phyloP scores from a whole-genome alignment of 2,329 filamentous ascomycete species.

The Sphaerostilbella broomeana region DNA sequence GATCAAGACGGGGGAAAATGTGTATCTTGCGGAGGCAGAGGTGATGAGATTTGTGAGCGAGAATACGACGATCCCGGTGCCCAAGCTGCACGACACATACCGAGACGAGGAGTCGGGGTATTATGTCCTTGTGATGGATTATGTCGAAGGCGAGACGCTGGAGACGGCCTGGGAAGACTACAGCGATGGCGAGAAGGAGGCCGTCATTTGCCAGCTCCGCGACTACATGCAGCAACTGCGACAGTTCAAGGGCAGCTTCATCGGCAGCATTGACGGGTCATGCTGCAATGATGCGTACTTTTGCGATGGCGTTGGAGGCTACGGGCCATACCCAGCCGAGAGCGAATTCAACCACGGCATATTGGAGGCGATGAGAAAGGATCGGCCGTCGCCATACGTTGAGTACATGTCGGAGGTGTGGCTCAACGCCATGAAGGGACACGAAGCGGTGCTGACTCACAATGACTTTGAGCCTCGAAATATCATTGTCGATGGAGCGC shows the following conservation, averaged over 20 bases:
- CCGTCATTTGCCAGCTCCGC: constrained; percentile 17
- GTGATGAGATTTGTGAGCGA: constrained; percentile 14
- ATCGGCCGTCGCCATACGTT: constrained; percentile 3
- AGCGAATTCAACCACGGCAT: constrained; percentile 18
- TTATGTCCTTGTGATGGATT: constrained; percentile 17
- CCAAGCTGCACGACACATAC: constrained; percentile 9
- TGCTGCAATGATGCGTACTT: constrained; percentile 19
- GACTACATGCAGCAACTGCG: constrained; percentile 17
- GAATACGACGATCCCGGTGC: constrained; percentile 14
- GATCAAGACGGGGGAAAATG: constrained; percentile 11
- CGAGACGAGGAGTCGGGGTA: constrained; percentile 11
- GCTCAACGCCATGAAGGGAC: constrained; percentile 14
- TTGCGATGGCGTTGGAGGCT: constrained; percentile 10
- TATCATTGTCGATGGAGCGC: constrained; percentile 28
- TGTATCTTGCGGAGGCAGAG: constrained; percentile 11
- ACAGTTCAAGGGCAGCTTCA: constrained; percentile 15
- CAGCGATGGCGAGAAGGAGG: constrained; percentile 13
- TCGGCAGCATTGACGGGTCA: constrained; percentile 17
- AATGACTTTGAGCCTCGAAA: constrained; percentile 37
- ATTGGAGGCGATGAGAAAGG: constrained; percentile 15
- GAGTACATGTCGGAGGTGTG: constrained; percentile 14
- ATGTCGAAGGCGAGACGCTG: constrained; percentile 15
- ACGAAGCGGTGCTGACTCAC: constrained; percentile 35
- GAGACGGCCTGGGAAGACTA: constrained; percentile 14
- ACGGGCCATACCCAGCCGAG: constrained; percentile 16